Conservation (phyloP, 192 early-diverging fungal genomes). For the Entophlyctis luteolus region DNA sequence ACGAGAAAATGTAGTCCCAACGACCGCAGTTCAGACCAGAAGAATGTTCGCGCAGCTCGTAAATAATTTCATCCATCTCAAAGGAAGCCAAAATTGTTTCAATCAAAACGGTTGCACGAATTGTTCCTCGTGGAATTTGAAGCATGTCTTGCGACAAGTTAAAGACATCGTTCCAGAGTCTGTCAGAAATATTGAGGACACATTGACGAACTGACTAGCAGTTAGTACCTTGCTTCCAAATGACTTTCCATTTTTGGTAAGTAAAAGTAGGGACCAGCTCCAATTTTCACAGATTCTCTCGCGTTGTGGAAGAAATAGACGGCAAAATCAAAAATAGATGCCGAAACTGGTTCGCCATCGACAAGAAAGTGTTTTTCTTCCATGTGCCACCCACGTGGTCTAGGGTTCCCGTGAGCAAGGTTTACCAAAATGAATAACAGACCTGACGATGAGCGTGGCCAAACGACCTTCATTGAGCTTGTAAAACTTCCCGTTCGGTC, state of each 20-base stretch:
- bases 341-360: constrained; percentile 87
- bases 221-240: constrained; percentile 73
- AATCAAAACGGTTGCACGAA: constrained; percentile 94
- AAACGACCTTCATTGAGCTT: constrained; percentile 83
- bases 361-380: constrained; percentile 92
- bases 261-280: constrained; percentile 97
- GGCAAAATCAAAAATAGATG: constrained; percentile 96
- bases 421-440: not conserved
- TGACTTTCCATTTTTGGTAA: constrained; percentile 98
- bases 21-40: constrained; percentile 98
- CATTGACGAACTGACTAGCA: not conserved
- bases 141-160: constrained; percentile 90
- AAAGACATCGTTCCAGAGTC: constrained; percentile 98
- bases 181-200: not conserved
- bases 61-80: constrained; percentile 99
- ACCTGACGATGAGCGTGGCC: constrained; percentile 87
- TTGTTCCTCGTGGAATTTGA: constrained; percentile 86
- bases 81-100: constrained; percentile 96
- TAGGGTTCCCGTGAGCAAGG: constrained; percentile 28
- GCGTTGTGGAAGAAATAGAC: constrained; percentile 99
- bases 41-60: constrained; percentile 97
- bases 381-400: constrained; percentile 98
- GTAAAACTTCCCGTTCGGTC: constrained; percentile 91
- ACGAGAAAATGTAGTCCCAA: constrained; percentile 99
- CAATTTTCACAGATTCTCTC: constrained; percentile 70